These are phyloP conservation scores for Calvatia gigantea DNA, from an alignment of 768 basidiomycete genomes.

Conservation along the genomic window DNA sequence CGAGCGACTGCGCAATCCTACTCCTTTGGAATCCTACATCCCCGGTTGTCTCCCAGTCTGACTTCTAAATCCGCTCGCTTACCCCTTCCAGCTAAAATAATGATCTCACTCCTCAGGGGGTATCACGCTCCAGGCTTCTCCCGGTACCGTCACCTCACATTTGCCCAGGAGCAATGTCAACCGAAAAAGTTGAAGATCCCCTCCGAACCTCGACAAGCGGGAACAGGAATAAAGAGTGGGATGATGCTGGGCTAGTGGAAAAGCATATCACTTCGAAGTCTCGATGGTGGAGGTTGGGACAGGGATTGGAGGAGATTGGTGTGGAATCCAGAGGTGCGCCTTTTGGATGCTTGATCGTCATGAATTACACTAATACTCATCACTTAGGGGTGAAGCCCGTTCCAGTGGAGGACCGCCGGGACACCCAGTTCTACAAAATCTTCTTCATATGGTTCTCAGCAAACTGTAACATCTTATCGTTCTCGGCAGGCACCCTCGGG, in stretches of 20 bases:
- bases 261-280: background rate
- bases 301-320: slow-evolving; percentile 18
- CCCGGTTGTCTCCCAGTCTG: no score
- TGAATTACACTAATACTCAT: background rate
- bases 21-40: no score
- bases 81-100: no score
- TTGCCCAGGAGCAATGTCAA: background rate
- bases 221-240: background rate
- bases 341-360: background rate
- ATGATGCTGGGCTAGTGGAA: background rate
- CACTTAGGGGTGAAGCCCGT: slow-evolving; percentile 53
- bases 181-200: background rate
- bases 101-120: no score
- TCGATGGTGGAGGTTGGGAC: background rate
- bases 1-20: no score
- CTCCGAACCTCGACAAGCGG: background rate
- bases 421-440: slow-evolving; percentile 60
- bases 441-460: slow-evolving; percentile 79
- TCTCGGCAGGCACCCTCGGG: slow-evolving; percentile 67
- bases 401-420: slow-evolving; percentile 49
- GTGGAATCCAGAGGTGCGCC: slow-evolving; percentile 31
- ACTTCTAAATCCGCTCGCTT: no score
- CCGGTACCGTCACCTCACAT: background rate
- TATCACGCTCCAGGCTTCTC: background rate
- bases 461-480: slow-evolving; percentile 69